These are phyloP conservation scores for Trichoderma sp. DNA, from an alignment of 2,329 filamentous ascomycete genomes.

Conservation along the genomic window DNA sequence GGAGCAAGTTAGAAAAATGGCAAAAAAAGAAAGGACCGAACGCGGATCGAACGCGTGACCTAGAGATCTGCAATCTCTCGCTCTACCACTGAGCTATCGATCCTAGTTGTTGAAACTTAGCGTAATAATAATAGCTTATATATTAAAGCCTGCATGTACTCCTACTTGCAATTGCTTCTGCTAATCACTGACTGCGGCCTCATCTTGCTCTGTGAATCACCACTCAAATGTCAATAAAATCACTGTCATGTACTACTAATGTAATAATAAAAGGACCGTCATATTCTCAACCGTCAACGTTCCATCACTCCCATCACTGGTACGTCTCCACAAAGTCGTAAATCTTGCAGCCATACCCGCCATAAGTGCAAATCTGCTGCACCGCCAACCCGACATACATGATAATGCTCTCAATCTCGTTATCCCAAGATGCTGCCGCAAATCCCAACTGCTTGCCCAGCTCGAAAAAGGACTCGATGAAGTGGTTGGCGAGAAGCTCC, in stretches of 20 bases:
- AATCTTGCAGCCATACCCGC: not conserved
- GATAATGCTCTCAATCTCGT: not conserved
- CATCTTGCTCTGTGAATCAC: too few species aligned
- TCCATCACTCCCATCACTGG: not conserved
- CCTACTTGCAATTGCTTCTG: too few species aligned
- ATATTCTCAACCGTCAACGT: not conserved
- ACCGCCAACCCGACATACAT: not conserved
- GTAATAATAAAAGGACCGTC: too few species aligned
- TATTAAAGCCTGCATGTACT: too few species aligned
- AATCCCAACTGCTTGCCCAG: not conserved
- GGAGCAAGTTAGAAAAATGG: not conserved
- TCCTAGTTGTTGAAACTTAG: not conserved
- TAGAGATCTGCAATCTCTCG: conserved; percentile 13
- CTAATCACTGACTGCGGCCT: too few species aligned
- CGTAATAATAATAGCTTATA: not conserved
- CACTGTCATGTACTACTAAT: too few species aligned
- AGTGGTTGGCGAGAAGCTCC: not conserved
- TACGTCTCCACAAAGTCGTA: not conserved
- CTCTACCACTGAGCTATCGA: conserved; percentile 8
- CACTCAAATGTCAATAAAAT: too few species aligned
- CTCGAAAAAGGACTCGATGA: not conserved
- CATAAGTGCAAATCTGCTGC: not conserved
- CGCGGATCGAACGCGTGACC: conserved; percentile 4
- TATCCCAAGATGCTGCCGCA: not conserved
- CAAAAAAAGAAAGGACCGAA: not conserved